Base-by-base conservation (phyloP, 495 filamentous ascomycete species). In the Halenospora varia region DNA sequence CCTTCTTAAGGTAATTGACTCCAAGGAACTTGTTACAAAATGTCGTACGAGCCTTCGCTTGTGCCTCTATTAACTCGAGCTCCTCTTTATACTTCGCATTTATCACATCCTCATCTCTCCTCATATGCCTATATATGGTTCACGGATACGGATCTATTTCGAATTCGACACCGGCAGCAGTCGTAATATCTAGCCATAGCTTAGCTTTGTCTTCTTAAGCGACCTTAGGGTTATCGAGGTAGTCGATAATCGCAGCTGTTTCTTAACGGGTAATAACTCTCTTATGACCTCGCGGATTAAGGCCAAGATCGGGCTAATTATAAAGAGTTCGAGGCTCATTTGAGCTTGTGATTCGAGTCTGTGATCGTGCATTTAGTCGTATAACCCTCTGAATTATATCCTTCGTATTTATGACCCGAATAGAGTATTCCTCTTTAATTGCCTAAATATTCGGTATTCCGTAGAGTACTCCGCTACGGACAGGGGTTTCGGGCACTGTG, bases 161-260 rank as follows among this genome's bases (percentile, higher is more conserved):
- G 18, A 54, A 13, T 3, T 10, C 19, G 11, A 60, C 26, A 19
- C 57, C 51, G n/a, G 51, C 41, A 15, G 2, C 25, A 2, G 11
- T 13, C 41, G 51, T 26, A 42, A 60, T 40, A 42, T 55, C 51
- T 41, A 40, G 44, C 57, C 57, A 60, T 42, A 42, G 50, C 11
- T 20, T 29, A 2, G 44, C 57, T 20, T 22, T 25, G 19, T 55
- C 17, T 2, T 48, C 24, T 4, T 25, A 23, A 13, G 41, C 2
- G 13, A 35, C 25, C 17, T 4, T 25, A 6, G 42, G 13, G 29
- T 55, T 24, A 19, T 55, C 42, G 25, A 48, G 19, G 25, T 55
- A 55, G 11, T 18, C 22, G 11, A 6, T 35, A 25, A 55, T 55
- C 17, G 40, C 24, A 18, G 11, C 10, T 11, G 44, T 48, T 10